Conservation (phyloP, 2,329 filamentous ascomycete genomes). For the Colletotrichum sp. region DNA sequence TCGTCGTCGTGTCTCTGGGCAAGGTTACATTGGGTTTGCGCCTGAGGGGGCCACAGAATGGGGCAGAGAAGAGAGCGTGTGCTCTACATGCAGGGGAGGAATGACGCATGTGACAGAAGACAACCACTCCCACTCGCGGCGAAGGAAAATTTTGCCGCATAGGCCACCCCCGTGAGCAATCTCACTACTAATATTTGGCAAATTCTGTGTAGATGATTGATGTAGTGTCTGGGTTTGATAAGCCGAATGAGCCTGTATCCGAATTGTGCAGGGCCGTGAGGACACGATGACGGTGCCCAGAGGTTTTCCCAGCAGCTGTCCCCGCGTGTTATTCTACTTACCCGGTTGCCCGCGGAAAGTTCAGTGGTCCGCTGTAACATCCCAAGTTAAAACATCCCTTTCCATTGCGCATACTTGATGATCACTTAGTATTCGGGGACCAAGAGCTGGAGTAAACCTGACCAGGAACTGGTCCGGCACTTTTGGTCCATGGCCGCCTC, state of each 20-base stretch:
- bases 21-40: not conserved
- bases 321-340: not conserved
- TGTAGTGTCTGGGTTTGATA: not conserved
- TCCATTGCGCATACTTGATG: not conserved
- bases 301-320: not conserved
- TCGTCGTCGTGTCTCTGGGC: not conserved
- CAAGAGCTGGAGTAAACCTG: not conserved
- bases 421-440: too few relatives aligned
- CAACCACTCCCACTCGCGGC: not conserved
- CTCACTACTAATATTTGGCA: not conserved
- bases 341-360: not conserved
- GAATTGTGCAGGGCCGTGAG: not conserved
- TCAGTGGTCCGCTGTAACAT: not conserved
- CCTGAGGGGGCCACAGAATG: not conserved
- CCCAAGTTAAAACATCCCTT: too few relatives aligned
- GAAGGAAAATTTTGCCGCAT: not conserved
- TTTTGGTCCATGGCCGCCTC: too few relatives aligned
- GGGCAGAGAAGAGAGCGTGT: not conserved
- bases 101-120: constrained; percentile 10
- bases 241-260: not conserved
- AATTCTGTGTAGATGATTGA: not conserved
- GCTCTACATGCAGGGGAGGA: not conserved
- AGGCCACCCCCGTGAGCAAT: not conserved
- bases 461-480: not conserved
- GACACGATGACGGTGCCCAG: not conserved